Conservation (phyloP, 1,284 basidiomycete species). For the Violaceomyces palustris region DNA sequence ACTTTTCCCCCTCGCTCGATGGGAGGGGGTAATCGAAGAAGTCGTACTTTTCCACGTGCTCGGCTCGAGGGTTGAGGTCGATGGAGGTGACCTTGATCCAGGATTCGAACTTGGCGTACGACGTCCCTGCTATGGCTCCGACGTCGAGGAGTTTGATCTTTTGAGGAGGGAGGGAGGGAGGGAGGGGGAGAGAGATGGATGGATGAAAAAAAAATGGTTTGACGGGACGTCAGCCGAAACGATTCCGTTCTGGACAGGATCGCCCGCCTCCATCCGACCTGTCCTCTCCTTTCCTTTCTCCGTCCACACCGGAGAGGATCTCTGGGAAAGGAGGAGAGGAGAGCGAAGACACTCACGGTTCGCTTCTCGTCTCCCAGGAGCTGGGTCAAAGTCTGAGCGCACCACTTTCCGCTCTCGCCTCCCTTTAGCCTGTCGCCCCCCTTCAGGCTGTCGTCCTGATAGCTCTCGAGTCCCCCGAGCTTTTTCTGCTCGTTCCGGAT, state of each 20-base stretch:
- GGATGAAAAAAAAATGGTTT: too few relatives aligned
- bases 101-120: slow-evolving; percentile 47
- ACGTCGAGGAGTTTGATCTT: slow-evolving; percentile 53
- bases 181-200: background rate
- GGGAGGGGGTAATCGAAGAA: slow-evolving; percentile 53
- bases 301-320: background rate
- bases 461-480: slow-evolving; percentile 42
- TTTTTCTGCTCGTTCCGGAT: slow-evolving; percentile 28
- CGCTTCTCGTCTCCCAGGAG: slow-evolving; percentile 5
- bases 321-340: background rate
- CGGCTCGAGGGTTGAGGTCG: slow-evolving; percentile 54
- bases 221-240: background rate
- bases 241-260: slow-evolving; percentile 1
- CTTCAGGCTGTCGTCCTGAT: slow-evolving; percentile 40
- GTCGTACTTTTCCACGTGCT: slow-evolving; percentile 49
- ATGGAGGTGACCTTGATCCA: slow-evolving; percentile 53
- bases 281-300: too few relatives aligned
- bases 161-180: background rate
- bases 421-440: slow-evolving; percentile 14
- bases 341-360: slow-evolving; percentile 3
- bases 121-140: slow-evolving; percentile 53
- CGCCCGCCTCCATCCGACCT: too few relatives aligned
- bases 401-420: slow-evolving; percentile 44
- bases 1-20: slow-evolving; percentile 20
- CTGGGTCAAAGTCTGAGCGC: slow-evolving; percentile 30